Conservation (phyloP, 1,284 basidiomycete genomes). For the Pseudozyma hubeiensis region DNA sequence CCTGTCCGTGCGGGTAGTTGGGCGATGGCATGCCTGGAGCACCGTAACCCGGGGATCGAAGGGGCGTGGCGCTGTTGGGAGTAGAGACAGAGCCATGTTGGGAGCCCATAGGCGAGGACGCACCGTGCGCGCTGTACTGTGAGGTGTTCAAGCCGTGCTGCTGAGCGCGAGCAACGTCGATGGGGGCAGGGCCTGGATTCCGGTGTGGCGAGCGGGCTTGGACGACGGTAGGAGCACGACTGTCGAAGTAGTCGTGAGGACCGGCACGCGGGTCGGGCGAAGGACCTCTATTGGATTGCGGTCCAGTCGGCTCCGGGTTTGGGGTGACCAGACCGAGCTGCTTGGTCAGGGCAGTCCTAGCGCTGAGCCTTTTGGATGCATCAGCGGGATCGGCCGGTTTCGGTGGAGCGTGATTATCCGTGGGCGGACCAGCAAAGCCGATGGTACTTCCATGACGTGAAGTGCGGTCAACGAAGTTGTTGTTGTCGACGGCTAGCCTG, state of each 20-base stretch:
- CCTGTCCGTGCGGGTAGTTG: constrained; percentile 8
- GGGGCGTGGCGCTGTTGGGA: constrained; percentile 39
- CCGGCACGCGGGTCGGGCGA: constrained; percentile 12
- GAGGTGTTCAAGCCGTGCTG: constrained; percentile 13
- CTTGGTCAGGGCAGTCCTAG: constrained; percentile 49
- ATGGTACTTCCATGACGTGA: constrained; percentile 57
- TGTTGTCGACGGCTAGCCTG: constrained; percentile 29
- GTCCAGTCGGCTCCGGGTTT: constrained; percentile 11
- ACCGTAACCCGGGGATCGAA: constrained; percentile 37
- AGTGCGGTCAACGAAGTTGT: constrained; percentile 42
- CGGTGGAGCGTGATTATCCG: constrained; percentile 2
- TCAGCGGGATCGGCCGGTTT: constrained; percentile 2
- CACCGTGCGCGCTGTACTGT: constrained; percentile 4
- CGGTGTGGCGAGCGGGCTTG: constrained; percentile 22
- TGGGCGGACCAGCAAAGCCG: constrained; percentile 33
- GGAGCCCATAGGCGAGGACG: constrained; percentile 21
- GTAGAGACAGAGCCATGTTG: constrained; percentile 10
- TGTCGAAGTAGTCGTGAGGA: constrained; percentile 31
- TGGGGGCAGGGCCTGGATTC: constrained; percentile 27
- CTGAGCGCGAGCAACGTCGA: constrained; percentile 37
- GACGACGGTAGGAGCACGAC: constrained; percentile 18
- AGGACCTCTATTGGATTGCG: constrained; percentile 4
- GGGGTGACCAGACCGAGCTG: constrained; percentile 52
- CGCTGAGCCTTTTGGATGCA: constrained; percentile 31
- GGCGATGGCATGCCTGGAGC: constrained; percentile 28